Conservation (phyloP, 2,329 filamentous ascomycete genomes). For the Fusarium nurragi region DNA sequence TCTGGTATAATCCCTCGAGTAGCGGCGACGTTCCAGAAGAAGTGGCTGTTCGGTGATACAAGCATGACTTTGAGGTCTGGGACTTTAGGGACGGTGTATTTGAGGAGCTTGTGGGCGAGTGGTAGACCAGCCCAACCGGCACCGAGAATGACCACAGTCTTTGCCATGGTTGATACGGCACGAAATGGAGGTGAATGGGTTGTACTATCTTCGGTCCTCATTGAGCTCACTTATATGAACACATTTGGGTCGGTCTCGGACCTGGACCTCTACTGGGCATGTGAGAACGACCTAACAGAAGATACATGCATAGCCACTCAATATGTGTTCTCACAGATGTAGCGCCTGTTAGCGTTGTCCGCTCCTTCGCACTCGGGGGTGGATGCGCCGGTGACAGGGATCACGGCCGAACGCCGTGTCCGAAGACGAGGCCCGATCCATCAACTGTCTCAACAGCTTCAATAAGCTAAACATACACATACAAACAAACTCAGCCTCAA, state of each 20-base stretch:
- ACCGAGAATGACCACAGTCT: conserved; percentile 63
- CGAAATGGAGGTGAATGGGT: fast-evolving
- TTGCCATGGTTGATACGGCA: conserved; percentile 50
- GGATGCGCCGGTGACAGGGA: conserved; percentile 23
- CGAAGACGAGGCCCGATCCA: conserved; percentile 35
- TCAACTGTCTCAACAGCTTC: background rate
- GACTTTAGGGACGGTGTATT: conserved; percentile 55
- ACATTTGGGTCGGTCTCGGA: conserved; percentile 13
- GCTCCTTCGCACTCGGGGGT: background rate
- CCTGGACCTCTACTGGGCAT: background rate
- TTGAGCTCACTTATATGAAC: background rate
- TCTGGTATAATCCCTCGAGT: conserved; percentile 64
- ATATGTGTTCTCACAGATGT: background rate
- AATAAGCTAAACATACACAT: background rate
- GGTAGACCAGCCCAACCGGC: conserved; percentile 62
- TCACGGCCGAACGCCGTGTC: conserved; percentile 46
- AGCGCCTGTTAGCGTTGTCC: conserved; percentile 9
- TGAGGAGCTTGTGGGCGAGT: conserved; percentile 61
- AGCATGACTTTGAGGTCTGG: conserved; percentile 60
- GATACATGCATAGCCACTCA: fast-evolving
- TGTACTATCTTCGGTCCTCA: background rate
- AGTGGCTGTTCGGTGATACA: conserved; percentile 63
- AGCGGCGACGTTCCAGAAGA: conserved; percentile 66
- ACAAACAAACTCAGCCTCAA: background rate
- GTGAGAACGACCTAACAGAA: background rate